Percentiles rank a stretch among this genome's conserved stretches.
Conservation (phyloP, 306 rosid species). For the Begonia loranthoides region DNA sequence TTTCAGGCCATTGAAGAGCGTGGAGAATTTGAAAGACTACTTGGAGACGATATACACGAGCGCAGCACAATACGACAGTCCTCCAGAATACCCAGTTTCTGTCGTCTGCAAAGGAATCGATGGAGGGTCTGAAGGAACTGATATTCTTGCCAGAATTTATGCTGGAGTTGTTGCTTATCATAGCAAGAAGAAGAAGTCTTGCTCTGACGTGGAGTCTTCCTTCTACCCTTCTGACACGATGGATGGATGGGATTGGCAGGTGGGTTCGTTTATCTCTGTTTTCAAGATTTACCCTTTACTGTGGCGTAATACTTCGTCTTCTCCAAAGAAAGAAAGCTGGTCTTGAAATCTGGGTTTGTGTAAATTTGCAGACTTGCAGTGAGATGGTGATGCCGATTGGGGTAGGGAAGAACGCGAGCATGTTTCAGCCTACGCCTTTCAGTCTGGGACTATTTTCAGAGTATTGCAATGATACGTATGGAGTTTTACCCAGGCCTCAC, state of each 20-base stretch:
- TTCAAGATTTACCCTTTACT: too few relatives aligned
- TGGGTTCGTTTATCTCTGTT: background rate
- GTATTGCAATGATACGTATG: constrained; percentile 28
- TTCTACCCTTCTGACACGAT: background rate
- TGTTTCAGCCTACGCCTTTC: constrained; percentile 24
- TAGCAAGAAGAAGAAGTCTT: background rate
- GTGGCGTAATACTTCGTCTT: too few relatives aligned
- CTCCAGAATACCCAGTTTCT: constrained; percentile 3
- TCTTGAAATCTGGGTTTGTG: too few relatives aligned
- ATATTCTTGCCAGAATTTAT: constrained; percentile 7
- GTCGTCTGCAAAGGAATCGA: constrained; percentile 10
- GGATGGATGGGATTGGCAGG: constrained; percentile 17
- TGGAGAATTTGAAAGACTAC: background rate
- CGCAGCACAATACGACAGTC: constrained; percentile 16
- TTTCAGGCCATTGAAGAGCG: constrained; percentile 7
- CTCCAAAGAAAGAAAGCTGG: too few relatives aligned
- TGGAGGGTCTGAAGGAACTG: constrained; percentile 4
- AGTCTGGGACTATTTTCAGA: constrained; percentile 11
- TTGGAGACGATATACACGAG: background rate
- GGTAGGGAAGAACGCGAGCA: background rate
- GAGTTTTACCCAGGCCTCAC: constrained; percentile 43
- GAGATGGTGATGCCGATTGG: constrained; percentile 19
- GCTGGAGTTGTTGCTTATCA: constrained; percentile 3
- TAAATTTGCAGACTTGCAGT: constrained; percentile 3
- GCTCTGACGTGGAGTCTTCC: background rate